A percentile compares a stretch with the other conserved stretches of the same genome.
phyloP scores from a whole-genome alignment of 768 basidiomycete species.

The Tephrocybe sp. region DNA sequence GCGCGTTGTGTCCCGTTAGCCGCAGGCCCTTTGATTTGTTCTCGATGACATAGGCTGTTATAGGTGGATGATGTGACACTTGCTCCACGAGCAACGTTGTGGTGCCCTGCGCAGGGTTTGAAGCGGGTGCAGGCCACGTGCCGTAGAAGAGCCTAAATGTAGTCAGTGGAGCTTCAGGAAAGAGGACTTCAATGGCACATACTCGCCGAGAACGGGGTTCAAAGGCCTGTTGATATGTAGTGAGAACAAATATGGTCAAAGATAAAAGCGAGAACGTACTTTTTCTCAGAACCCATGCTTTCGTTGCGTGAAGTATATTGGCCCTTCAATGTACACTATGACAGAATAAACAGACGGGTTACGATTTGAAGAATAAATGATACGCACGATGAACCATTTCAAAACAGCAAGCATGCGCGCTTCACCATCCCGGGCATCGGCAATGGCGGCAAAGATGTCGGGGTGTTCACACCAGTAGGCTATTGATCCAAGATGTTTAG shows the following conservation, averaged over 20 bases:
- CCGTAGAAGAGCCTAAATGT: conserved; percentile 76
- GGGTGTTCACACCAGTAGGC: conserved; percentile 98
- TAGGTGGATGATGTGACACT: conserved; percentile 93
- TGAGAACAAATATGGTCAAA: background rate
- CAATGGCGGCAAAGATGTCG: conserved; percentile 83
- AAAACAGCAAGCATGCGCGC: conserved; percentile 78
- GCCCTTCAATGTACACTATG: conserved; percentile 85
- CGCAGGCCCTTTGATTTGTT: conserved; percentile 75
- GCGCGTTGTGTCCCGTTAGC: conserved; percentile 86
- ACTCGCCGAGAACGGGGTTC: conserved; percentile 95
- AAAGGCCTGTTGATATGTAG: conserved; percentile 58
- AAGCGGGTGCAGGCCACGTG: conserved; percentile 63
- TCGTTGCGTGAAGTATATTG: conserved; percentile 95
- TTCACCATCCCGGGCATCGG: conserved; percentile 70
- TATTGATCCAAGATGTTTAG: conserved; percentile 21
- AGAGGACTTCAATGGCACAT: conserved; percentile 28
- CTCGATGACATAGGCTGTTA: conserved; percentile 84
- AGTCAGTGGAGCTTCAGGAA: background rate
- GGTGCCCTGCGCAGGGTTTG: conserved; percentile 60
- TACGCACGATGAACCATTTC: conserved; percentile 88
- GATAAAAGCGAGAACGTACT: conserved; percentile 44
- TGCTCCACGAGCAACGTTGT: conserved; percentile 88
- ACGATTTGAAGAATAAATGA: background rate
- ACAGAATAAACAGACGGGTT: background rate
- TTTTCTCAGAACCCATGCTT: conserved; percentile 96